Evolutionary conservation across 2,329 filamentous ascomycete genomes (phyloP).

Genomic region (Apiospora hydei): DNA sequence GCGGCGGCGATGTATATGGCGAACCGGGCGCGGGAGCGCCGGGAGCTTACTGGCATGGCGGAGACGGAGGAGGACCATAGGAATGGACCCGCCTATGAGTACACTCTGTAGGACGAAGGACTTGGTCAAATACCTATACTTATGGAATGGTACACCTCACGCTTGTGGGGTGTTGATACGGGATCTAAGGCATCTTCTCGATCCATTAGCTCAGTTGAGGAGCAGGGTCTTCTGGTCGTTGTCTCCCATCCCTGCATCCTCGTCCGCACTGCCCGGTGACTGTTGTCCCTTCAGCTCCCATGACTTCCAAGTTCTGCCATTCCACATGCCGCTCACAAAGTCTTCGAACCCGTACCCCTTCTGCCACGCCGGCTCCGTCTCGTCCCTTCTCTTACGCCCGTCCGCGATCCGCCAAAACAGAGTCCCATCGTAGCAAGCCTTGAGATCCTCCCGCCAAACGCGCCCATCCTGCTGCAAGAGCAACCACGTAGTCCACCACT

Average conservation of each 20-base stretch:
- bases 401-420: constrained; percentile 32
- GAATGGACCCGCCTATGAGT: neutral
- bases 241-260: neutral
- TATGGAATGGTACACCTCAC: neutral
- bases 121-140: neutral
- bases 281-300: neutral
- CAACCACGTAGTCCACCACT: constrained; percentile 32
- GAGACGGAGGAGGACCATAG: neutral
- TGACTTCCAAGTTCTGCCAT: neutral
- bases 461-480: constrained; percentile 27
- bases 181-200: neutral
- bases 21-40: neutral
- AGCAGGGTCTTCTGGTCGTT: neutral
- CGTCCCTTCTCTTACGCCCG: constrained; percentile 10
- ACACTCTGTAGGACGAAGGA: neutral
- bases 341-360: neutral
- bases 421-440: constrained; percentile 30
- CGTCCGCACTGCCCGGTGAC: too few species aligned
- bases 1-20: neutral
- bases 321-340: neutral
- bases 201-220: neutral
- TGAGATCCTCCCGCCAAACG: constrained; percentile 30
- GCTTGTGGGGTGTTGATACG: neutral
- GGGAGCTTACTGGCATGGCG: neutral
- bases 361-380: neutral